These are phyloP conservation scores for Tothia fuscella DNA, from an alignment of 2,329 filamentous ascomycete species.

Conservation along the genomic window DNA sequence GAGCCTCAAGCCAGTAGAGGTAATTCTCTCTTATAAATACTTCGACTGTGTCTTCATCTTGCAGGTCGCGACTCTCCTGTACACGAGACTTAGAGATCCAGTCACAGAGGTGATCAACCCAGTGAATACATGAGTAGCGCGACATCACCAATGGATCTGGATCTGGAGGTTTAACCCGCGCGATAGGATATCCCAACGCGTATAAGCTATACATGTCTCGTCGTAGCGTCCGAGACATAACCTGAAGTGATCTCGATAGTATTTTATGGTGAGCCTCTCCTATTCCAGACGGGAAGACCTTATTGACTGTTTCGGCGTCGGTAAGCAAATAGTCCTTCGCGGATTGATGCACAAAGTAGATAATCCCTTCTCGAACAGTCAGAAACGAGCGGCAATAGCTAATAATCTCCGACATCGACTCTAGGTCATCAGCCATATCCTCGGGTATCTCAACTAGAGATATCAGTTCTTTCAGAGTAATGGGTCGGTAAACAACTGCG, in stretches of 20 bases:
- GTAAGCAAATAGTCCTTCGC: constrained; percentile 31
- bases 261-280: constrained; percentile 21
- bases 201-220: constrained; percentile 19
- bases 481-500: constrained; percentile 24
- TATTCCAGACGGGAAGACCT: constrained; percentile 21
- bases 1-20: constrained; percentile 14
- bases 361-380: constrained; percentile 17
- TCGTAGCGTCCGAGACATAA: constrained; percentile 15
- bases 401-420: constrained; percentile 20
- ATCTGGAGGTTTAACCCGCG: constrained; percentile 15
- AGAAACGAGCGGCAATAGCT: constrained; percentile 30
- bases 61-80: neutral
- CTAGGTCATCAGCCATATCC: constrained; percentile 11
- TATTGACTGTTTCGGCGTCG: constrained; percentile 12
- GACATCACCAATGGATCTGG: constrained; percentile 18
- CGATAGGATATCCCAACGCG: constrained; percentile 13
- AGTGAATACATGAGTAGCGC: constrained; percentile 21
- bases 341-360: constrained; percentile 33
- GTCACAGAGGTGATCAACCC: constrained; percentile 23
- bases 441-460: constrained; percentile 15
- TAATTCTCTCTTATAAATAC: constrained; percentile 12
- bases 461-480: constrained; percentile 26
- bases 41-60: constrained; percentile 10
- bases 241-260: constrained; percentile 24
- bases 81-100: constrained; percentile 8